phyloP scores from a whole-genome alignment of 495 filamentous ascomycete genomes.

The Aspergillus funiculosus region DNA sequence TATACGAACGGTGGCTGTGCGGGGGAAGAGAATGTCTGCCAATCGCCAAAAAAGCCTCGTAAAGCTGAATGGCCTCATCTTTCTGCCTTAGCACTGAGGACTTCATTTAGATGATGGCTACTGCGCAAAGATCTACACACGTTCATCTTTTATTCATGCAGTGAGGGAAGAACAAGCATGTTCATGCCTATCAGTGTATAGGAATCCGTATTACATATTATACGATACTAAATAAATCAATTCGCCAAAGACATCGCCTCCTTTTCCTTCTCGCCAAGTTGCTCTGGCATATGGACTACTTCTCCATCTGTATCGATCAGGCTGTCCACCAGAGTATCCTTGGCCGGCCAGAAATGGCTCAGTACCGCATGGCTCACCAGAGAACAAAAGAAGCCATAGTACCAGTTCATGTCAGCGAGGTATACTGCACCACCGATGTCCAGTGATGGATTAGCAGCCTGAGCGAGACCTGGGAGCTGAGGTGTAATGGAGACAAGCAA shows the following conservation, averaged over 20 bases:
- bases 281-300: not conserved
- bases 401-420: conserved; percentile 1
- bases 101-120: too few species aligned
- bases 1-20: too few species aligned
- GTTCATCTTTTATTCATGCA: too few species aligned
- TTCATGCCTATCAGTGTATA: too few species aligned
- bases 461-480: not conserved
- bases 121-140: too few species aligned
- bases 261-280: not conserved
- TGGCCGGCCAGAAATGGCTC: not conserved
- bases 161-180: too few species aligned
- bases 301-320: not conserved
- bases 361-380: not conserved
- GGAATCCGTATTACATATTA: too few species aligned
- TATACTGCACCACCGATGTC: conserved; percentile 1
- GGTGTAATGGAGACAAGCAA: not conserved
- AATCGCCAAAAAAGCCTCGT: too few species aligned
- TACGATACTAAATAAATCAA: too few species aligned
- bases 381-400: not conserved
- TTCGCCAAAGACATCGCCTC: not conserved
- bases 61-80: too few species aligned
- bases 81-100: too few species aligned
- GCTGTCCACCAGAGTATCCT: not conserved
- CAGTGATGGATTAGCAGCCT: not conserved
- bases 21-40: too few species aligned